Base-by-base conservation (phyloP, 164 flowering plant species). In the Litsea cubeba region DNA sequence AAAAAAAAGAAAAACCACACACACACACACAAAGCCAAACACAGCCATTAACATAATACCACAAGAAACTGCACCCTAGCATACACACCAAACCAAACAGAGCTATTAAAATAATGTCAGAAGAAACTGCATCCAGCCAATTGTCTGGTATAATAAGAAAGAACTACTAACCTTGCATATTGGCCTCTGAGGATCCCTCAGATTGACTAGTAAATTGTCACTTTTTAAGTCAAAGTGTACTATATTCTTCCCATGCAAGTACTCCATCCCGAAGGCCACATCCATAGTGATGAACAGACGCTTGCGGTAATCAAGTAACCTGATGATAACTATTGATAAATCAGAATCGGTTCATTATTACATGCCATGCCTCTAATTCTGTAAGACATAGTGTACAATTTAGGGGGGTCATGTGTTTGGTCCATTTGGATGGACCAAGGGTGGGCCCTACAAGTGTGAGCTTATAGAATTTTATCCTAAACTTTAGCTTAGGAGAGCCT, bases 241-340 rank as follows among this genome's bases (percentile, higher is more conserved):
- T 17, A 95, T 93, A 69, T 93, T 95, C 81, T 86, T 95, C 24
- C 88, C 92, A 81, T 95, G 98, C 86, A 95, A 77, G 75, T 95
- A 95, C 76, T 95, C 98, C 98, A 95, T 95, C 40, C 98, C 98
- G 78, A 93, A 95, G 70, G 97, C 98, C 62, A 89, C 95, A 87
- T 95, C 98, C 98, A 95, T 95, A 7, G 97, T 94, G 82, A 94
- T 91, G 81, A 90, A 60, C n/a, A 92, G 85, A 28, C 94, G 89
- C 84, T 91, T 92, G 24, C 91, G 91, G 83, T 88, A 87, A 79
- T 94, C 98, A 72, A 90, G 89, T 77, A 62, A 82, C 93, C 98
- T 94, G 87, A 28, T 66, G 71, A 71, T 2, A 72, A 32, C 40
- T 3, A 68, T 26, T 12, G 54, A 50, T 30, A 14, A 2, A 54